These are phyloP conservation scores for Penicillium sp. DNA, from an alignment of 2,329 filamentous ascomycete species.

Conservation along the genomic window DNA sequence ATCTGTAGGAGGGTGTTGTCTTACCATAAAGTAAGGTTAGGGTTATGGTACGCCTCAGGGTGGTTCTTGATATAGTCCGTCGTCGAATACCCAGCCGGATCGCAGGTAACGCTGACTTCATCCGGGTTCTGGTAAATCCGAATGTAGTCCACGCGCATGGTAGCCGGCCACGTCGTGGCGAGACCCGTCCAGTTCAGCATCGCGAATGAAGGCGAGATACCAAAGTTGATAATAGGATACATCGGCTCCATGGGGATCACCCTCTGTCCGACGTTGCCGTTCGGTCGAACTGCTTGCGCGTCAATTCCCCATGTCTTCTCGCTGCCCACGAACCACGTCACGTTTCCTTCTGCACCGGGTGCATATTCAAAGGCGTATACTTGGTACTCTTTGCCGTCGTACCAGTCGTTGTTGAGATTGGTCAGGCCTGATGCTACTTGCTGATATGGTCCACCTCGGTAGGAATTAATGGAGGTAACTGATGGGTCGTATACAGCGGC, in stretches of 20 bases:
- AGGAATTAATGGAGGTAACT: constrained; percentile 56
- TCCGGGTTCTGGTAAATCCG: constrained; percentile 65
- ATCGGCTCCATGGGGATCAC: constrained; percentile 65
- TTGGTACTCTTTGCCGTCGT: constrained; percentile 61
- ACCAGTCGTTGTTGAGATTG: constrained; percentile 63
- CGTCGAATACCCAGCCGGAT: constrained; percentile 63
- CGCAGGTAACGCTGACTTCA: constrained; percentile 59
- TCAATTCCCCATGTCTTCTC: constrained; percentile 63
- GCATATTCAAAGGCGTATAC: constrained; percentile 61
- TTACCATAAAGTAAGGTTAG: constrained; percentile 62
- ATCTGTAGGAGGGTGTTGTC: constrained; percentile 12
- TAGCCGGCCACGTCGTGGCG: constrained; percentile 55
- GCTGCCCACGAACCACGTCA: constrained; percentile 67
- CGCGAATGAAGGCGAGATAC: constrained; percentile 65
- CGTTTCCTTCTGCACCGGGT: constrained; percentile 56
- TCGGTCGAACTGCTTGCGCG: constrained; percentile 58
- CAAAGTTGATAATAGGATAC: constrained; percentile 65
- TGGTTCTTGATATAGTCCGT: constrained; percentile 64
- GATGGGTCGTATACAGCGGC: constrained; percentile 61
- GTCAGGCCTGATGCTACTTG: constrained; percentile 60
- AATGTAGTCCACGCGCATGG: constrained; percentile 66
- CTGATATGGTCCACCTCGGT: constrained; percentile 60
- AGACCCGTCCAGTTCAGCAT: constrained; percentile 57
- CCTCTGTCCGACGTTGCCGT: constrained; percentile 66
- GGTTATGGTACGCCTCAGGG: constrained; percentile 58